These are phyloP conservation scores for Fallopia convolvulus DNA, from an alignment of 148 eudicot genomes.

Conservation along the genomic window DNA sequence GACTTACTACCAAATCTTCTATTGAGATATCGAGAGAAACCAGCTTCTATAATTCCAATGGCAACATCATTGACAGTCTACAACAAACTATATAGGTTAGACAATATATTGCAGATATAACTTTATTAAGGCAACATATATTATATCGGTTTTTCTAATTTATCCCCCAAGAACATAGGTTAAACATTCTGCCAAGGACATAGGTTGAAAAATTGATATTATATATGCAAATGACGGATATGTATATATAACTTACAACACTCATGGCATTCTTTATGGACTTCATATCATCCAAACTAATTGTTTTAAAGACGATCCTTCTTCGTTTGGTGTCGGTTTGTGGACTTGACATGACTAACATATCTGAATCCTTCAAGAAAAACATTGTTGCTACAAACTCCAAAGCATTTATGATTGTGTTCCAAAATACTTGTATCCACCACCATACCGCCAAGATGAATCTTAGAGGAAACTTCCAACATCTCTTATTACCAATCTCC, in stretches of 20 bases:
- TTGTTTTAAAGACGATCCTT: neutral
- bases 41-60: slow-evolving; percentile 3
- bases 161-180: too few species aligned
- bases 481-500: neutral
- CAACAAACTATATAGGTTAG: neutral
- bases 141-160: too few species aligned
- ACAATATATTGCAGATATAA: neutral
- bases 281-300: slow-evolving; percentile 9
- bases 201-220: neutral
- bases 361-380: slow-evolving; percentile 4
- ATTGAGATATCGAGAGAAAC: neutral
- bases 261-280: neutral
- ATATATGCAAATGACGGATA: too few species aligned
- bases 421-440: neutral
- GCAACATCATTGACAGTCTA: slow-evolving; percentile 10
- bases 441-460: neutral
- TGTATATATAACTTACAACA: neutral
- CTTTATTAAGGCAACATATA: too few species aligned
- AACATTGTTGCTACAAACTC: neutral
- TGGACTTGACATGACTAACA: neutral
- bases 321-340: neutral
- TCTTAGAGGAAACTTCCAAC: neutral
- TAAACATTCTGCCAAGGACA: too few species aligned
- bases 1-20: neutral
- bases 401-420: neutral